Conservation (phyloP, 2,329 filamentous ascomycete genomes). For the Colletotrichum sp. region DNA sequence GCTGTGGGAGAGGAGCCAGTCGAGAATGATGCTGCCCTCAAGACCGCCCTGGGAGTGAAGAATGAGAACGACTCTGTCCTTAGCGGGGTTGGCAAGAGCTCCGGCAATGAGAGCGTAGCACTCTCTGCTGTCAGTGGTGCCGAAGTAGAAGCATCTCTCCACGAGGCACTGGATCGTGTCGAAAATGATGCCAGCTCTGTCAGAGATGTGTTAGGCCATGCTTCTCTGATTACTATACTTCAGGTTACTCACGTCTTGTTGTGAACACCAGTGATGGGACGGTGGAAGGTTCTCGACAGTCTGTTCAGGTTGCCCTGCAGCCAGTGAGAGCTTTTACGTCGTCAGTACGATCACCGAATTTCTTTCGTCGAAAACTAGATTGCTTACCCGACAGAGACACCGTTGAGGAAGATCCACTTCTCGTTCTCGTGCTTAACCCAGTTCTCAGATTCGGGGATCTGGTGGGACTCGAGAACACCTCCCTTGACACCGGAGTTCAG, state of each 20-base stretch:
- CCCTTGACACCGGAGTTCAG: background rate
- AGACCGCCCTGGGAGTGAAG: slow-evolving; percentile 81
- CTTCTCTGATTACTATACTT: fast-evolving
- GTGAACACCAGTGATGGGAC: background rate
- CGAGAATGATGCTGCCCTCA: slow-evolving; percentile 72
- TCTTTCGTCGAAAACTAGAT: background rate
- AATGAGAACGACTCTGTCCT: slow-evolving; percentile 64
- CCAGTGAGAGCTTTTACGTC: background rate
- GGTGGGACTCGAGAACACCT: background rate
- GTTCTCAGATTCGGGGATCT: background rate
- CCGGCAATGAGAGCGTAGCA: slow-evolving; percentile 68
- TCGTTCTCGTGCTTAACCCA: background rate
- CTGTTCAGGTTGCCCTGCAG: background rate
- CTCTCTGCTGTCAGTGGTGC: slow-evolving; percentile 68
- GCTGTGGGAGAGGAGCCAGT: slow-evolving; percentile 77
- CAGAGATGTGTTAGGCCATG: background rate
- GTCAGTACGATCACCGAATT: background rate
- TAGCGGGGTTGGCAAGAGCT: slow-evolving; percentile 56
- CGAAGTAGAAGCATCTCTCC: slow-evolving; percentile 75
- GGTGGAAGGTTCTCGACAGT: background rate
- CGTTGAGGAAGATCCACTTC: background rate
- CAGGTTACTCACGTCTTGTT: background rate
- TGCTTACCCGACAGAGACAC: background rate
- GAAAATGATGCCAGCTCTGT: slow-evolving; percentile 58
- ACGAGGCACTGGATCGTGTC: slow-evolving; percentile 79